Base-by-base conservation (phyloP, 2,329 filamentous ascomycete genomes). In the Capronia coronata region DNA sequence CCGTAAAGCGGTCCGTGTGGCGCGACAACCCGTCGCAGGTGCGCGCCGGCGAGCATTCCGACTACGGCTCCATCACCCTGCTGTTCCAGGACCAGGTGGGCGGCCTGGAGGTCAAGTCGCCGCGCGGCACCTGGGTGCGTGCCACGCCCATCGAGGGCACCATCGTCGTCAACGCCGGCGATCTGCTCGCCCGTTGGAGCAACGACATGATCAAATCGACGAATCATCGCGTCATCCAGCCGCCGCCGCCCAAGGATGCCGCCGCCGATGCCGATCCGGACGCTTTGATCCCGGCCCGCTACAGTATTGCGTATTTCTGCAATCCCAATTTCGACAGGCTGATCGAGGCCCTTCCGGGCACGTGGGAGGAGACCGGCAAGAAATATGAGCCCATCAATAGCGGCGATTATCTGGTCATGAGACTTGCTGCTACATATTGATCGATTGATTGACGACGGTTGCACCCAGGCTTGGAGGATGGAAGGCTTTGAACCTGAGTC, bases 191-290 rank as follows among this genome's bases (percentile, higher is more conserved):
- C 1, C 75, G 89, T 45, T 95, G 89, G 90, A 87, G 85, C 56
- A 96, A 96, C 63, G 87, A 94, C 62, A 85, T 79, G 3, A 94
- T 96, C 70, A 89, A 86, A 71, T 91, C 86, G 64, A 96, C 90
- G 2, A 80, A 89, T 52, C 90, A 96, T 67, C 81, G 89, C 9
- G 90, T 96, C 1, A 86, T 96, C 3, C 86, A 95, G 69, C 90
- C 90, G 1, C 86, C 87, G 0, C 61, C 65, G 3, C 65, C 68
- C 1, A 71, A 73, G 13, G 75, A 74, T 2, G 72, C 70, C 2
- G 70, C 69, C 6, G 75, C 75, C 13, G 69, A 73, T 32, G 19
- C 59, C 59, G 69, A 74, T 39, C 54, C 60, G 3, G 59, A 62
- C 1, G 67, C 68, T 13, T 58, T 62, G 14, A 84, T 94, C 65